A percentile compares a stretch with the other conserved stretches of the same genome.
Conservation (phyloP, 768 basidiomycete genomes). For the Sporobolomyces phaffii region DNA sequence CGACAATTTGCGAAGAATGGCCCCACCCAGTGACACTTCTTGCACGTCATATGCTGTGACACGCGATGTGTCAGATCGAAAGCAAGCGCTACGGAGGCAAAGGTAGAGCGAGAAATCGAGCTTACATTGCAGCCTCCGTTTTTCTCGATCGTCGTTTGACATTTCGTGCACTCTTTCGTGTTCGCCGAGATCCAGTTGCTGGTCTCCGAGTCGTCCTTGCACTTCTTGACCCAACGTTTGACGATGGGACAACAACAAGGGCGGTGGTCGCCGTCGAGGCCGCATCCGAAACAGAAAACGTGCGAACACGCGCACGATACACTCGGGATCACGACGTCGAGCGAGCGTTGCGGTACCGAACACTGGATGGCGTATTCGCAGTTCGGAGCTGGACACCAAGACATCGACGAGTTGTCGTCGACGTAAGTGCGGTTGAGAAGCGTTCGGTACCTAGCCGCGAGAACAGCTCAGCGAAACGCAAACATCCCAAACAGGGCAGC, state of each 20-base stretch:
- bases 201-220: conserved; percentile 93
- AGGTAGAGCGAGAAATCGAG: conserved; percentile 40
- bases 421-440: conserved; percentile 87
- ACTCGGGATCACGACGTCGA: conserved; percentile 76
- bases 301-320: conserved; percentile 76
- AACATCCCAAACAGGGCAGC: neutral
- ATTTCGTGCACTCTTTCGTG: conserved; percentile 94
- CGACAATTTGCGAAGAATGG: too few species aligned
- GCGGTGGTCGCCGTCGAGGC: conserved; percentile 78
- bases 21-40: conserved; percentile 82
- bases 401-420: conserved; percentile 68
- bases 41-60: conserved; percentile 94
- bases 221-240: conserved; percentile 93
- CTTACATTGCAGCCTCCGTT: conserved; percentile 97
- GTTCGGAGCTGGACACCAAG: conserved; percentile 90
- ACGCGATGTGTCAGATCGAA: conserved; percentile 29
- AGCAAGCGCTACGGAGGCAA: neutral
- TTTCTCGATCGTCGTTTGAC: conserved; percentile 98
- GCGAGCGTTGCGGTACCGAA: conserved; percentile 66
- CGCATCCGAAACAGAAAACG: conserved; percentile 91
- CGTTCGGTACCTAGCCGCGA: conserved; percentile 63
- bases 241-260: conserved; percentile 85
- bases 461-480: neutral
- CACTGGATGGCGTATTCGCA: conserved; percentile 94
- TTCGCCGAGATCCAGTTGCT: conserved; percentile 99